Percentiles rank a stretch among this genome's conserved stretches.
Conservation (phyloP, 2,329 filamentous ascomycete species). For the Cucurbitaria berberidis region DNA sequence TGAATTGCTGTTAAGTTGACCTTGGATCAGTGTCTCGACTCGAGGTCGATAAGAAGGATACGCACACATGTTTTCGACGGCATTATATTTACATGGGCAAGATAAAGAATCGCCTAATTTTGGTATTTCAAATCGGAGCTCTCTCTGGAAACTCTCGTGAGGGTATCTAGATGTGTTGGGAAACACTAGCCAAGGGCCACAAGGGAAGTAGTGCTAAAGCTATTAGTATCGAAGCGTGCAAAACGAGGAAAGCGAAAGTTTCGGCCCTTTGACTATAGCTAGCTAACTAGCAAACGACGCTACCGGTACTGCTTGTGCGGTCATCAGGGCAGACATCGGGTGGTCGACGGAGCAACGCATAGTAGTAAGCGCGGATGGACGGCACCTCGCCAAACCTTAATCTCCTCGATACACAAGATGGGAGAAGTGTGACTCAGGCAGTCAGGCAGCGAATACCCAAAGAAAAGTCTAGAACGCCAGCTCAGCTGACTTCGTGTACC, state of each 20-base stretch:
- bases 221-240: not conserved
- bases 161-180: too few relatives aligned
- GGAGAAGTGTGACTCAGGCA: slow-evolving; percentile 5
- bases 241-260: not conserved
- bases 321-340: not conserved
- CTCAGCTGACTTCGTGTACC: slow-evolving; percentile 19
- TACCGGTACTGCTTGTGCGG: not conserved
- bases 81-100: too few relatives aligned
- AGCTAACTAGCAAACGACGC: not conserved
- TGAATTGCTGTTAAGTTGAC: too few relatives aligned
- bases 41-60: too few relatives aligned
- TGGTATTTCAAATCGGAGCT: too few relatives aligned
- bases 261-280: not conserved
- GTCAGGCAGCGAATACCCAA: not conserved
- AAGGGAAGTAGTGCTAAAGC: not conserved
- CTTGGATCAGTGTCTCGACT: too few relatives aligned
- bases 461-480: not conserved
- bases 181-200: too few relatives aligned
- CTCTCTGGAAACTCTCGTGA: too few relatives aligned
- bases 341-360: not conserved
- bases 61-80: too few relatives aligned
- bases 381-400: not conserved
- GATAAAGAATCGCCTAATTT: too few relatives aligned
- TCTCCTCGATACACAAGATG: too few relatives aligned
- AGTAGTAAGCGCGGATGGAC: too few relatives aligned